These are phyloP conservation scores for Hirschioporus abietinus DNA, from an alignment of 768 basidiomycete genomes.

Conservation along the genomic window DNA sequence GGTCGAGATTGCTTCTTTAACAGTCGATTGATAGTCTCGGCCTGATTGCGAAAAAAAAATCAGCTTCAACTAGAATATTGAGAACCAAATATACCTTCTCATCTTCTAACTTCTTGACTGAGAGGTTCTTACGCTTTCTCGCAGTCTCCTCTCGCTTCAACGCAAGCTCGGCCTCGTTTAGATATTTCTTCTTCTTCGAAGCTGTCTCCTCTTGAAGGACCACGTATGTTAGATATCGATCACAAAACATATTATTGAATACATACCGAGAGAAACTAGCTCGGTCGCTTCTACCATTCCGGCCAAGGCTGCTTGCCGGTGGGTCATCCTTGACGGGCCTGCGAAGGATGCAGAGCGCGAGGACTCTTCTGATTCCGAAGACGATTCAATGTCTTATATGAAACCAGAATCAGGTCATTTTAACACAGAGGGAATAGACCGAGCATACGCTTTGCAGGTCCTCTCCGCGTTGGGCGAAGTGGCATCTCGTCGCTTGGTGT, in stretches of 20 bases:
- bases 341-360: slow-evolving; percentile 23
- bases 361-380: slow-evolving; percentile 41
- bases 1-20: slow-evolving; percentile 80
- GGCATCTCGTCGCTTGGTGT: slow-evolving; percentile 15
- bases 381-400: slow-evolving; percentile 21
- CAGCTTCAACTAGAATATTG: slow-evolving; percentile 2
- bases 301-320: slow-evolving; percentile 65
- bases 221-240: slow-evolving; percentile 5
- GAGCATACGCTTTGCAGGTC: slow-evolving; percentile 23
- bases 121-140: slow-evolving; percentile 72
- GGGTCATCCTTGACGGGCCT: slow-evolving; percentile 28
- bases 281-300: slow-evolving; percentile 57
- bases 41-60: slow-evolving; percentile 32
- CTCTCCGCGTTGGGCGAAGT: slow-evolving; percentile 11
- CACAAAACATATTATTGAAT: not conserved
- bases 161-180: slow-evolving; percentile 70
- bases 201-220: not conserved
- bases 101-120: slow-evolving; percentile 80
- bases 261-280: slow-evolving; percentile 59
- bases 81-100: slow-evolving; percentile 55
- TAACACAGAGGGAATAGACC: slow-evolving; percentile 15
- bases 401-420: slow-evolving; percentile 17
- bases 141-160: slow-evolving; percentile 76
- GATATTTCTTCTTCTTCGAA: slow-evolving; percentile 55
- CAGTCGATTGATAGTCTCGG: slow-evolving; percentile 84